Evolutionary conservation across 2,329 filamentous ascomycete genomes (phyloP).

Genomic region (Ceratocystis destructans): DNA sequence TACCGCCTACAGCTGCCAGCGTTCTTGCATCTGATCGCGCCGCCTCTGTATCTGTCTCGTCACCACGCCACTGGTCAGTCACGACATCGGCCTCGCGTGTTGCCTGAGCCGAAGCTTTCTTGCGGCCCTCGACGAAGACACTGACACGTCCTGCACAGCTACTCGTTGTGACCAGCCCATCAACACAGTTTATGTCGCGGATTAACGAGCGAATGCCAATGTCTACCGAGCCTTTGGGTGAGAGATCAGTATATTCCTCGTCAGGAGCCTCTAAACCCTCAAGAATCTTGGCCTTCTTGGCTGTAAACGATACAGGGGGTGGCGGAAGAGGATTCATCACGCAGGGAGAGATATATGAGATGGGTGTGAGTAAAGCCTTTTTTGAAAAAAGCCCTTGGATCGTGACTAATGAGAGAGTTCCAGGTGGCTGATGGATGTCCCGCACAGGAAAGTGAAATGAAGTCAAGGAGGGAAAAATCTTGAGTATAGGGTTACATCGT

Average conservation of each 20-base stretch:
- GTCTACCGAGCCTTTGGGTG: slow-evolving; percentile 81
- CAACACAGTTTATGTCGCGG: slow-evolving; percentile 57
- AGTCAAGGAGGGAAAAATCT: neutral
- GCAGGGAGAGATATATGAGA: neutral
- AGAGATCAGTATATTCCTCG: slow-evolving; percentile 64
- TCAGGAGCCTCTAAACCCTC: slow-evolving; percentile 53
- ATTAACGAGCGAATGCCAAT: slow-evolving; percentile 64
- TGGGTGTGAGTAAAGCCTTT: neutral
- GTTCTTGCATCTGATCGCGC: slow-evolving; percentile 19
- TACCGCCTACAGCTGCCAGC: slow-evolving; percentile 58
- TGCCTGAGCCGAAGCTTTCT: slow-evolving; percentile 29
- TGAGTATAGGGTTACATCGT: neutral
- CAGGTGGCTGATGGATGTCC: neutral
- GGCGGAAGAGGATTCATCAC: slow-evolving; percentile 21
- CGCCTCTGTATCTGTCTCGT: slow-evolving; percentile 2
- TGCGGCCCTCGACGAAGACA: slow-evolving; percentile 66
- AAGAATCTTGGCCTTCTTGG: slow-evolving; percentile 61
- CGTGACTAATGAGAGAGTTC: neutral
- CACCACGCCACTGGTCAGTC: slow-evolving; percentile 11
- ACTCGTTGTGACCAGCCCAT: slow-evolving; percentile 78
- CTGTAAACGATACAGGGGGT: slow-evolving; percentile 33
- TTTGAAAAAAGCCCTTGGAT: neutral
- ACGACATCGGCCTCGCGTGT: slow-evolving; percentile 14
- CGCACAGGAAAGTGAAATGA: neutral
- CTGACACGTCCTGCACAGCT: slow-evolving; percentile 81